Conservation (phyloP, 331 rosid species). For the Phaseolus coccineus region DNA sequence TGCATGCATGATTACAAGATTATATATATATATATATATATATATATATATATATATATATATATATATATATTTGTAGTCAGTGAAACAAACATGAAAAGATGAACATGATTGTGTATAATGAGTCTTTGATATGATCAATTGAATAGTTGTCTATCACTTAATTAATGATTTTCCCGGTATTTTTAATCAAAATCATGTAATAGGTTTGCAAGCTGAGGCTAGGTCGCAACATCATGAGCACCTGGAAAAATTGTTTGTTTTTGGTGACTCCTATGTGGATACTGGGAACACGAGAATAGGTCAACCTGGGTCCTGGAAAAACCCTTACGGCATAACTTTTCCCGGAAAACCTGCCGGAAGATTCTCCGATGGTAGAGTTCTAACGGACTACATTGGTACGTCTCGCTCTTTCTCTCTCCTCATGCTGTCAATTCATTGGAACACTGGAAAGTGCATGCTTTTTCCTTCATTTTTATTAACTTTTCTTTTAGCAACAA, state of each 20-base stretch:
- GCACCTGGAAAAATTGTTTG: constrained; percentile 19
- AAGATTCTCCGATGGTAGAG: constrained; percentile 56
- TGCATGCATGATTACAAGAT: too few species aligned
- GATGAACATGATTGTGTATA: background rate
- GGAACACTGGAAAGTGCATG: background rate
- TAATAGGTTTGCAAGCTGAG: constrained; percentile 14
- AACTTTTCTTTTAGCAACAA: background rate
- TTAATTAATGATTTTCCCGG: background rate
- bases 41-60: too few species aligned
- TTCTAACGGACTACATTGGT: constrained; percentile 53
- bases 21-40: too few species aligned
- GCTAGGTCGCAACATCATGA: background rate
- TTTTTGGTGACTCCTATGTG: constrained; percentile 56
- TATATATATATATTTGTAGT: too few species aligned
- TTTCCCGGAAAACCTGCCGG: constrained; percentile 60
- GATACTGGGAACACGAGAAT: constrained; percentile 47
- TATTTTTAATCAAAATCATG: background rate
- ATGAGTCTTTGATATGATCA: background rate
- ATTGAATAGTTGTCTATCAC: too few species aligned
- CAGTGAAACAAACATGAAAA: background rate
- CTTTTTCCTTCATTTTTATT: background rate
- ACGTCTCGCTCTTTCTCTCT: background rate
- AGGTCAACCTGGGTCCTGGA: constrained; percentile 21
- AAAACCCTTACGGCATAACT: constrained; percentile 51
- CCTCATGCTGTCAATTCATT: background rate